phyloP scores from a whole-genome alignment of 345 rosid genomes.

The Arabidopsis suecica region DNA sequence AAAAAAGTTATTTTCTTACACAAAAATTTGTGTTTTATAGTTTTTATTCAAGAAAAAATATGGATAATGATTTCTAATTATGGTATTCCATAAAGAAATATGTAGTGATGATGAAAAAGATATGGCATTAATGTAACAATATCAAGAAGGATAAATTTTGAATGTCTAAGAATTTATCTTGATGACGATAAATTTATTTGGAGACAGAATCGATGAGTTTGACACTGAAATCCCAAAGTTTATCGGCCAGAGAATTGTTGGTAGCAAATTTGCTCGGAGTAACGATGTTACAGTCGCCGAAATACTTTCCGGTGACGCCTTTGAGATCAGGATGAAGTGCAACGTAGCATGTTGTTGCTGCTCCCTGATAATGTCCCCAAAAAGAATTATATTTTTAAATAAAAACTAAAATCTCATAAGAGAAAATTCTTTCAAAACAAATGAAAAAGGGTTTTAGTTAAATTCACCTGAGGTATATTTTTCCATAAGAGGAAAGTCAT shows the following conservation, averaged over 20 bases:
- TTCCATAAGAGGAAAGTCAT: constrained; percentile 74
- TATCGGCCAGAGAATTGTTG: constrained; percentile 54
- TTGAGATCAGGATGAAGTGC: constrained; percentile 76
- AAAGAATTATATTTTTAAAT: not conserved
- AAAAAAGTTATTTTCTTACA: not conserved
- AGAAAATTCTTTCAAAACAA: not conserved
- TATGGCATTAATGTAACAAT: too few relatives aligned
- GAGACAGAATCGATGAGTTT: constrained; percentile 39
- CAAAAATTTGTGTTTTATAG: not conserved
- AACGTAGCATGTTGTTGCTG: constrained; percentile 87
- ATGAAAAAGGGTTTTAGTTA: not conserved
- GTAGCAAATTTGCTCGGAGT: constrained; percentile 57
- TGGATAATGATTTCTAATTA: not conserved
- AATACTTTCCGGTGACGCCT: constrained; percentile 79
- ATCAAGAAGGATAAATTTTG: not conserved
- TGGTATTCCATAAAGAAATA: not conserved
- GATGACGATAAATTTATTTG: not conserved
- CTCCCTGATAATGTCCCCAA: constrained; percentile 78
- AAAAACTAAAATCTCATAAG: not conserved
- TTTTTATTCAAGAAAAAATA: not conserved
- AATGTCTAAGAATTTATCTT: not conserved
- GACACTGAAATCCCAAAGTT: constrained; percentile 78
- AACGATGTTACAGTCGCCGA: constrained; percentile 66
- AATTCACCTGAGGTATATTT: constrained; percentile 79
- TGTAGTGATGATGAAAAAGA: not conserved